Evolutionary conservation across 192 early-diverging fungal genomes (phyloP).

Genomic region (Gonapodya prolifera): DNA sequence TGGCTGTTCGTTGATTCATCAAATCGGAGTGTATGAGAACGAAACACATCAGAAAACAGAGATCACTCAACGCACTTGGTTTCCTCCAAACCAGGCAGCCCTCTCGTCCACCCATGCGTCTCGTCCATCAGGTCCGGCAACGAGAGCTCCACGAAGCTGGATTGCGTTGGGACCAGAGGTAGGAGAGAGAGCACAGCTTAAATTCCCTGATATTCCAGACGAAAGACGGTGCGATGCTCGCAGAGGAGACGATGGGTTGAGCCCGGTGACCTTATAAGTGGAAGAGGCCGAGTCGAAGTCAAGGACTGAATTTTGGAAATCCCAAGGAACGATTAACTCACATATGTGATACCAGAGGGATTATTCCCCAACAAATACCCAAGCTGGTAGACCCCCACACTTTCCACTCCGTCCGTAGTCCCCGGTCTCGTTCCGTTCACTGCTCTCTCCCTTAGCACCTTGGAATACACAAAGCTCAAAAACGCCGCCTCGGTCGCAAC

Average conservation of each 20-base stretch:
- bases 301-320: no score
- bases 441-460: not conserved
- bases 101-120: not conserved
- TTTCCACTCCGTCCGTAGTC: not conserved
- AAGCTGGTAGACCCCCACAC: not conserved
- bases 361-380: not conserved
- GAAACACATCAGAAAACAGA: no score
- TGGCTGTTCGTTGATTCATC: no score
- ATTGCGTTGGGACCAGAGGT: not conserved
- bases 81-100: not conserved
- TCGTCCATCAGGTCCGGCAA: not conserved
- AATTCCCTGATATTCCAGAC: not conserved
- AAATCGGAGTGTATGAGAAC: no score
- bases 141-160: not conserved
- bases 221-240: not conserved
- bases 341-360: not conserved
- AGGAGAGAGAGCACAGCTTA: not conserved
- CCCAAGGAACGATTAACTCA: no score
- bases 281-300: not conserved
- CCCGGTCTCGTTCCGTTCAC: not conserved
- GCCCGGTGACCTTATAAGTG: not conserved
- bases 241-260: not conserved
- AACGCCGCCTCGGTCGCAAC: not conserved
- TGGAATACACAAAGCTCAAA: not conserved
- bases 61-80: not conserved